Evolutionary conservation across 2,329 filamentous ascomycete genomes (phyloP).

Genomic region (Colletotrichum coccodes): DNA sequence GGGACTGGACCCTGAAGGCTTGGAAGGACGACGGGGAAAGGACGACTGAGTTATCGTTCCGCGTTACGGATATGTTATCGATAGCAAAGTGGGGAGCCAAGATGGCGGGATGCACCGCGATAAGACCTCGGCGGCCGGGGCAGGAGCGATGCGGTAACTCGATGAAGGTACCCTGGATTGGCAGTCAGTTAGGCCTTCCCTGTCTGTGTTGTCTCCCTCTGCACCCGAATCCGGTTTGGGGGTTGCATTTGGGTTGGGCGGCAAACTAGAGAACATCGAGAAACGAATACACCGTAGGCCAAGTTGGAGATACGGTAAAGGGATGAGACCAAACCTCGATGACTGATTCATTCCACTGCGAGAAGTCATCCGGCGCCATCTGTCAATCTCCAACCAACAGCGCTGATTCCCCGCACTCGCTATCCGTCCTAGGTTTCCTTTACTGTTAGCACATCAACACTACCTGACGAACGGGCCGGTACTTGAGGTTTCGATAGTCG

Average conservation of each 20-base stretch:
- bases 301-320: not conserved
- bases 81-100: slow-evolving; percentile 2
- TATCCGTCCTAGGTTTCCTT: slow-evolving; percentile 9
- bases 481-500: slow-evolving; percentile 8
- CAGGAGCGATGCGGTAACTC: not conserved
- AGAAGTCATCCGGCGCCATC: slow-evolving; percentile 4
- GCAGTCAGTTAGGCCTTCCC: not conserved
- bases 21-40: not conserved
- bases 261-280: not conserved
- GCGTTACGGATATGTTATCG: not conserved
- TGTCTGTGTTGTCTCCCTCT: not conserved
- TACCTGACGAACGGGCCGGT: slow-evolving; percentile 7
- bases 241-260: not conserved
- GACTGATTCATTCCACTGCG: not conserved
- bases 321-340: not conserved
- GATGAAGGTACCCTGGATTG: not conserved
- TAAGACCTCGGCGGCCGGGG: slow-evolving; percentile 24
- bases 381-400: not conserved
- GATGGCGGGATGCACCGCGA: slow-evolving; percentile 24
- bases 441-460: not conserved
- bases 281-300: not conserved
- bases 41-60: not conserved
- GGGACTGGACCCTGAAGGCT: slow-evolving; percentile 19
- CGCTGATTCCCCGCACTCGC: slow-evolving; percentile 10
- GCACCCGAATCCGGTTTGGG: not conserved